phyloP scores from a whole-genome alignment of 805 yeast species.

The Metschnikowia bowlesiae region DNA sequence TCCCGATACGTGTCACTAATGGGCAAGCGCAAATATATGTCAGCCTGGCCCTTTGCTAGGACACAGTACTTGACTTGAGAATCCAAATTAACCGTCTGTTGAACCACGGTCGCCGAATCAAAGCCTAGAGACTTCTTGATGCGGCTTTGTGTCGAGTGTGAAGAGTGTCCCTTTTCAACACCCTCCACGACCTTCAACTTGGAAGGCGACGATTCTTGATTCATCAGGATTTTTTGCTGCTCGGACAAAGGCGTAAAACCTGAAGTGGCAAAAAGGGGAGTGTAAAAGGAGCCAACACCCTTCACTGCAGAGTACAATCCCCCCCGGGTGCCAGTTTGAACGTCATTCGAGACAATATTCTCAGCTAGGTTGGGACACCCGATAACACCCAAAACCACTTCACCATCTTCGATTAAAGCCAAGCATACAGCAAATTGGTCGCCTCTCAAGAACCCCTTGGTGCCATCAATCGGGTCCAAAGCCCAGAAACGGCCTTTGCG shows the following conservation, averaged over 20 bases:
- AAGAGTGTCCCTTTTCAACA: constrained; percentile 92
- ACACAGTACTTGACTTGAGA: constrained; percentile 96
- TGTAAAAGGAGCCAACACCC: constrained; percentile 64
- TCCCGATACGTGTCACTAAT: constrained; percentile 72
- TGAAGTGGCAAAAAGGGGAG: constrained; percentile 31
- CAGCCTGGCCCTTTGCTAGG: constrained; percentile 86
- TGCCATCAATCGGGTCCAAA: constrained; percentile 96
- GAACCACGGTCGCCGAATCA: constrained; percentile 46
- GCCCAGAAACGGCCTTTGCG: constrained; percentile 87
- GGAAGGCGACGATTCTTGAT: constrained; percentile 39
- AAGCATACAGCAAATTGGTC: constrained; percentile 97
- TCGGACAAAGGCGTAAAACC: constrained; percentile 32
- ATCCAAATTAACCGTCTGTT: constrained; percentile 74
- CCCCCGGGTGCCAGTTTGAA: constrained; percentile 45
- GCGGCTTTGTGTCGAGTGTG: constrained; percentile 76
- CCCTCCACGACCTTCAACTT: constrained; percentile 79
- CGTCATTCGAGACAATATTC: constrained; percentile 35
- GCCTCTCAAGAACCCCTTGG: constrained; percentile 91
- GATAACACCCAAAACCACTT: constrained; percentile 83
- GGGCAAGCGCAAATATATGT: constrained; percentile 86
- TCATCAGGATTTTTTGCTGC: constrained; percentile 48
- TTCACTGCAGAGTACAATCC: constrained; percentile 69
- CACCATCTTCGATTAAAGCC: constrained; percentile 81
- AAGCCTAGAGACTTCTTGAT: constrained; percentile 60
- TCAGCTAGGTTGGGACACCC: constrained; percentile 91